phyloP scores from a whole-genome alignment of 768 basidiomycete species.

The Boletus barrowsii region DNA sequence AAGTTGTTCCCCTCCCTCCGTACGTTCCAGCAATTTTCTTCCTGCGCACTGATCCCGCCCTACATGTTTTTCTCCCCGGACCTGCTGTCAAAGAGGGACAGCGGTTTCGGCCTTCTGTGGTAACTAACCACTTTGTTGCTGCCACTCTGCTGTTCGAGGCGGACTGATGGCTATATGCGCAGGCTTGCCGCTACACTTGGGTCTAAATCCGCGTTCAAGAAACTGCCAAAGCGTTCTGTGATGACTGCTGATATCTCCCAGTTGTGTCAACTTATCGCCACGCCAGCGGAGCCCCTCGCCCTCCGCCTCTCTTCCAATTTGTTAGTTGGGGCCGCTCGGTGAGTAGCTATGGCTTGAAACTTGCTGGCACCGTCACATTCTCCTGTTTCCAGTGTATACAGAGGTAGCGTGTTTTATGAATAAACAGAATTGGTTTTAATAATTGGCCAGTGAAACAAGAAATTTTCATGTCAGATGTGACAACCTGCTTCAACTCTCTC shows the following conservation, averaged over 20 bases:
- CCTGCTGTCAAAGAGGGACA: conserved; percentile 75
- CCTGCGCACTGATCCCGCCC: background rate
- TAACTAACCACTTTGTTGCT: conserved; percentile 27
- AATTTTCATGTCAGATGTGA: conserved; percentile 77
- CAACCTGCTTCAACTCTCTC: conserved; percentile 68
- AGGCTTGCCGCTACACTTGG: conserved; percentile 94
- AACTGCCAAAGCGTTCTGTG: conserved; percentile 79
- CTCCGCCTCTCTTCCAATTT: conserved; percentile 84
- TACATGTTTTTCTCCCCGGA: conserved; percentile 87
- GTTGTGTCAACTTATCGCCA: conserved; percentile 75
- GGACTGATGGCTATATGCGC: conserved; percentile 11
- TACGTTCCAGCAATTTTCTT: conserved; percentile 4
- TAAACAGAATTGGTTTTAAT: background rate
- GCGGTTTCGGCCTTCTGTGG: conserved; percentile 89
- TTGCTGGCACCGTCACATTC: background rate
- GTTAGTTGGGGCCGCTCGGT: conserved; percentile 89
- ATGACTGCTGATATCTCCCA: conserved; percentile 78
- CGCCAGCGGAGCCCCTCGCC: conserved; percentile 85
- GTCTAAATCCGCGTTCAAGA: conserved; percentile 82
- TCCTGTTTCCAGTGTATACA: conserved; percentile 40
- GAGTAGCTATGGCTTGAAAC: conserved; percentile 18
- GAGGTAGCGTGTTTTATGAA: conserved; percentile 32
- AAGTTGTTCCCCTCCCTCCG: background rate
- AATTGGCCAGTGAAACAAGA: conserved; percentile 70
- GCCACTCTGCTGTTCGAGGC: background rate